Base-by-base conservation (phyloP, 164 flowering plant genomes). In the Warburgia ugandensis region DNA sequence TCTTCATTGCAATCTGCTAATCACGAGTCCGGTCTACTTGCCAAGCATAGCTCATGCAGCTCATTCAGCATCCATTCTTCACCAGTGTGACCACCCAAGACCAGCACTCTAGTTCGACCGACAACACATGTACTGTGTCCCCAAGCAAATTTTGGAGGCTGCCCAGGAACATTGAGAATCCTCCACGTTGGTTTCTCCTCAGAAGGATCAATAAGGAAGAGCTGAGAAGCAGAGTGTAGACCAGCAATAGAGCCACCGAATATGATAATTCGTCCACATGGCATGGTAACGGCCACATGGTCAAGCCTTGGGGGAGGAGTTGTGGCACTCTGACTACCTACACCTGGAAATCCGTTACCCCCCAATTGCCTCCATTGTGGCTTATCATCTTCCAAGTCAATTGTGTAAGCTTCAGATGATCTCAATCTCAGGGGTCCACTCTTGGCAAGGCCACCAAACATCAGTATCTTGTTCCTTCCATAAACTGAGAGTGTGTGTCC, bases 111-210 rank as follows among this genome's bases (percentile, higher is more conserved):
- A 10, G 96, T 84, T 10, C 96, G 92, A 49, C 92, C 92, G 46
- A 84, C 82, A 36, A 81, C 81, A 57, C 96, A 87, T n/a, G 92
- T 87, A 56, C 92, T 82, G 42, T 87, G 96, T 29, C 96, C 96
- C 96, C 96, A 84, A 14, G 96, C 89, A 48, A 77, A 81, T 52
- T 80, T 80, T 3, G 96, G 92, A 3, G 86, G 87, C 51, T 80
- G 75, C 32, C 96, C 92, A 1, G 89, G 96, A 37, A 84, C 92
- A 38, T 77, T 79, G n/a, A 87, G 77, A 35, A 63, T 78, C 64
- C 88, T 76, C 96, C 96, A 87, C 2, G 78, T 67, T 17, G 96
- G 94, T 56, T 84, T 87, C 46, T 84, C 96, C 56, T 84, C 94
- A 0, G 79, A 59, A n/a, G 94, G 96, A 50, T 87, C 96, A 40